A percentile compares a stretch with the other conserved stretches of the same genome.
Evolutionary conservation across 106 monocot genomes (phyloP).

Genomic region (Acorus gramineus): DNA sequence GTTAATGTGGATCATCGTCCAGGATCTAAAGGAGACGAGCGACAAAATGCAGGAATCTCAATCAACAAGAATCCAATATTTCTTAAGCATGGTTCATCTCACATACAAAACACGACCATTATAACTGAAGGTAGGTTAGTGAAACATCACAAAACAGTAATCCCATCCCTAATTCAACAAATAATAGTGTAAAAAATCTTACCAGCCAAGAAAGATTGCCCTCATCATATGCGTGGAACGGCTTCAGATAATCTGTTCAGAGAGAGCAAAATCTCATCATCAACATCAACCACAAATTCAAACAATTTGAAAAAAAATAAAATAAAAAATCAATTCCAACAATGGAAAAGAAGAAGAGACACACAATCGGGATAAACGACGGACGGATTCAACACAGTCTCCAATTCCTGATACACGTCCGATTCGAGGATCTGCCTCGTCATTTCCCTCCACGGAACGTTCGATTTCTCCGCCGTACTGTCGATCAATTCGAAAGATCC

Average conservation of each 20-base stretch:
- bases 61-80: too few species aligned
- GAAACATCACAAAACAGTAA: too few species aligned
- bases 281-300: not conserved
- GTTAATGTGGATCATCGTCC: too few species aligned
- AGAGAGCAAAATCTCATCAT: not conserved
- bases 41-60: too few species aligned
- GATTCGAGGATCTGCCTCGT: slow-evolving; percentile 53
- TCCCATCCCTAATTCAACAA: too few species aligned
- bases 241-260: slow-evolving; percentile 67
- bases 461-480: slow-evolving; percentile 79
- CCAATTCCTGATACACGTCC: slow-evolving; percentile 23
- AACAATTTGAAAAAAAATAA: not conserved
- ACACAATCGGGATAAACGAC: slow-evolving; percentile 31
- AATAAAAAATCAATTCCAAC: not conserved
- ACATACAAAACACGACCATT: too few species aligned
- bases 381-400: slow-evolving; percentile 10
- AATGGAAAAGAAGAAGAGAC: not conserved
- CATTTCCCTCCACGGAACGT: slow-evolving; percentile 75
- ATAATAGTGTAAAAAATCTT: slow-evolving; percentile 1
- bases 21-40: too few species aligned
- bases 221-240: slow-evolving; percentile 86
- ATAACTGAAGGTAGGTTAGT: too few species aligned
- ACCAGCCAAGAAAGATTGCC: slow-evolving; percentile 97
- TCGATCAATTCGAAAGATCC: not conserved
- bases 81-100: too few species aligned